These are phyloP conservation scores for Corynespora cassiicola DNA, from an alignment of 2,329 filamentous ascomycete species.

Conservation along the genomic window DNA sequence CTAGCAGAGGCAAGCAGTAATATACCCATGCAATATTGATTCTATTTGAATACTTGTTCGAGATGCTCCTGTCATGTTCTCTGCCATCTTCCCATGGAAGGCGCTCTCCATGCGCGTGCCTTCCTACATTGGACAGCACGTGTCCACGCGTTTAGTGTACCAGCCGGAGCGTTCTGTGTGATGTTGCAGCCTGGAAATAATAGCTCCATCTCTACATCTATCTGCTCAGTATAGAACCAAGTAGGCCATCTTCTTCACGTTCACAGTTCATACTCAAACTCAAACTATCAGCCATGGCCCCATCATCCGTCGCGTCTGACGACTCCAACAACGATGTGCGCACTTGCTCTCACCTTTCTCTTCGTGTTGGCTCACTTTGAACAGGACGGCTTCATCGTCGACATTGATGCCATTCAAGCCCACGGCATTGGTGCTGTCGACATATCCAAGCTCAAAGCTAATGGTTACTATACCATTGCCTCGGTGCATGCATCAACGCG, in stretches of 20 bases:
- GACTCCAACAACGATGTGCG: conserved; percentile 59
- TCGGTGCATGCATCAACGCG: conserved; percentile 67
- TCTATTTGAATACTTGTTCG: no score
- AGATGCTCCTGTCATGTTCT: not conserved
- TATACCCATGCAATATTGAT: no score
- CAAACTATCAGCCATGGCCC: conserved; percentile 29
- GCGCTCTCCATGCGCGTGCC: conserved; percentile 20
- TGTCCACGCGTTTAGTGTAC: conserved; percentile 20
- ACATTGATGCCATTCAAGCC: conserved; percentile 70
- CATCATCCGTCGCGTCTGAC: conserved; percentile 60
- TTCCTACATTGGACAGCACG: conserved; percentile 16
- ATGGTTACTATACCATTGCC: conserved; percentile 69
- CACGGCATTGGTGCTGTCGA: conserved; percentile 71
- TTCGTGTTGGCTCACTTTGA: conserved; percentile 1
- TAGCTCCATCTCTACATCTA: conserved; percentile 1
- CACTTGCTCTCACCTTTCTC: not conserved
- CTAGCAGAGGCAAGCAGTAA: no score
- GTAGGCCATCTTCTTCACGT: not conserved
- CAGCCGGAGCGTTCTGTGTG: conserved; percentile 12
- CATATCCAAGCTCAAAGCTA: conserved; percentile 69
- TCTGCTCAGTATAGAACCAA: conserved; percentile 2
- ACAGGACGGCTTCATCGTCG: conserved; percentile 64
- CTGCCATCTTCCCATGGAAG: not conserved
- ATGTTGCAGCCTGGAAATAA: no score
- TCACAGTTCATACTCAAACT: no score